phyloP scores from a whole-genome alignment of 2,329 filamentous ascomycete genomes.

The Aspergillus pseudonomiae region DNA sequence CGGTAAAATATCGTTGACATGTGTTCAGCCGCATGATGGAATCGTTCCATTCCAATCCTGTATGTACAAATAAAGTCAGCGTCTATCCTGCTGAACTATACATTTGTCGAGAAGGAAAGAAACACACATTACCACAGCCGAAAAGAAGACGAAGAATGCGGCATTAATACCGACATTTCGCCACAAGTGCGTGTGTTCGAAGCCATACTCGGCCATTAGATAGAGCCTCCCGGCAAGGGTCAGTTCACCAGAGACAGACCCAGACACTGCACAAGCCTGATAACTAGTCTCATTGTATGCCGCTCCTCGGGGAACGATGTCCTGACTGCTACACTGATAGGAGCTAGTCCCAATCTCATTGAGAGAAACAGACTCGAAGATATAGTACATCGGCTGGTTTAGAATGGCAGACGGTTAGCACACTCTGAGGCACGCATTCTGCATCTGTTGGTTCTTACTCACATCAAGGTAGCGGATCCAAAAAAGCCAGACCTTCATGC shows the following conservation, averaged over 20 bases:
- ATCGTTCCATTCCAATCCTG: conserved; percentile 11
- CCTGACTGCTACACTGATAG: conserved; percentile 4
- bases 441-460: conserved; percentile 36
- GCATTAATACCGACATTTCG: conserved; percentile 11
- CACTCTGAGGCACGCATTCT: background rate
- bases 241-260: conserved; percentile 1
- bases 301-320: conserved; percentile 3
- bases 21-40: conserved; percentile 1
- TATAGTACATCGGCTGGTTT: conserved; percentile 10
- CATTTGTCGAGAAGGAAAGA: background rate
- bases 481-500: conserved; percentile 71
- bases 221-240: conserved; percentile 1
- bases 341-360: conserved; percentile 4
- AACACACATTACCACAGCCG: background rate
- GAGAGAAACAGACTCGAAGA: conserved; percentile 7
- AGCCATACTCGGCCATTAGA: conserved; percentile 4
- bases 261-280: conserved; percentile 8
- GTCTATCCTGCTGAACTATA: background rate
- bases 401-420: conserved; percentile 54
- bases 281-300: background rate
- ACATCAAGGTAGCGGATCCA: conserved; percentile 79
- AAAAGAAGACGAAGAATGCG: conserved; percentile 8
- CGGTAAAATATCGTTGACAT: conserved; percentile 10
- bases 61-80: background rate
- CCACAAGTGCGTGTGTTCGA: conserved; percentile 2